Base-by-base conservation (phyloP, 192 early-diverging fungal genomes). In the Thamnidium elegans region DNA sequence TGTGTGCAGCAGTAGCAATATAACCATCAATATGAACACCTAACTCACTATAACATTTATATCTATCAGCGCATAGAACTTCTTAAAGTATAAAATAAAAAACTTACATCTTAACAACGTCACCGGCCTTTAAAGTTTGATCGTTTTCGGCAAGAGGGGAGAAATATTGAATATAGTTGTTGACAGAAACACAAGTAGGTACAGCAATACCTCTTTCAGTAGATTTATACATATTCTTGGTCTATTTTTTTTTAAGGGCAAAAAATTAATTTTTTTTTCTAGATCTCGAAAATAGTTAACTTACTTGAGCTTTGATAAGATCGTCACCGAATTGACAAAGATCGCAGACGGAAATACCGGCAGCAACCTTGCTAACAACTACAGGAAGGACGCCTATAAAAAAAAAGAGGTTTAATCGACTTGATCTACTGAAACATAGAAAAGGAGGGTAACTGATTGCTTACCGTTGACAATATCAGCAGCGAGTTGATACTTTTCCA, bases 11-110 rank as follows among this genome's bases (percentile, higher is more conserved):
- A 19, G 86, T 85, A 36, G 88, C 82, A 54, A 90, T 87, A 75
- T 91, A 96, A 17, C 96, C 96, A 79, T 97, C 92, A 67, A 98
- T 85, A 74, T 98, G 96, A 44, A 82, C 91, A 58, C 89, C 90
- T 43, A 97, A 76, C 65, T 96, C 92, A 72, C 87, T 86, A 71
- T 45, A 32, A 36, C 9, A 17, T 7, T 52, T 23, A 3, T 39
- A 39, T 31, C 19, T 31, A 31, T 7, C 13, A 46, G 21, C 19
- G 21, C n/a, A 34, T 15, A 48, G n/a, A 15, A 19, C 13, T 48
- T 31, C 14, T 48, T 10, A 3, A 30, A 17, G 3, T 17, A 9
- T 11, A 56, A 14, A 30, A 17, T 19, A 9, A 10, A n/a, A 20
- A n/a, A 66, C 72, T 55, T 84, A 87, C 75, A 97, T 81, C 75